Evolutionary conservation across 2,329 filamentous ascomycete genomes (phyloP), one percentile per base, ranked within the genome.

Genomic region (Hymenoscyphus linearis): DNA sequence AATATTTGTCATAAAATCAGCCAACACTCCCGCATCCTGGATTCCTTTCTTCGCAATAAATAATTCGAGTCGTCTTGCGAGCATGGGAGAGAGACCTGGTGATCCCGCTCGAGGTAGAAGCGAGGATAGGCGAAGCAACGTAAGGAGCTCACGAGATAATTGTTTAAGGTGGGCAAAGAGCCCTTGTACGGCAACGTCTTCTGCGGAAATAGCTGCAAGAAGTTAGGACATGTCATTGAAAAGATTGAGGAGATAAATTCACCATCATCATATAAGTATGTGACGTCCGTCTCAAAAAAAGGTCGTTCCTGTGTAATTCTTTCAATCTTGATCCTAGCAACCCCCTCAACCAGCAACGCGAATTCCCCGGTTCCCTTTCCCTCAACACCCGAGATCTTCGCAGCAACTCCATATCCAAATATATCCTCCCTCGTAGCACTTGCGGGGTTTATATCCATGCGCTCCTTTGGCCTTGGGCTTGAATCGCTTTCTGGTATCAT

Each of bases 1-100:
- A 26, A 98, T 84, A 72, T 96, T 96, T 44, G 91, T 88, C 91
- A 99, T 97, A 73, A 98, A 98, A 74, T 99, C 95, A 6, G 95
- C 93, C 10, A 99, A 81, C 9, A 86, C 79, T 2, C 93, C 93
- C 1, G 93, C 93, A 67, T 98, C 92, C 50, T 85, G 80, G 57
- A 95, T 74, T 62, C 91, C 87, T 72, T 95, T 96, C 73, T 88
- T 86, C 35, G 86, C 82, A 65, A 99, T 96, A 74, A 91, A 95
- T 58, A 93, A 77, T 71, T 98, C 93, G 52, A 99, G 84, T 58
- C 93, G 85, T 57, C 92, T 85, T 0, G 91, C 91, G 58, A 98
- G 82, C n/a, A 93, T 78, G 0, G 93, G 93, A 3, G 92, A 93
- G 16, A 98, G 78, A 3, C 82, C 82, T 0, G 85, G 82, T 25